Conservation (phyloP, 163 green algal species). For the Scenedesmus sp. region DNA sequence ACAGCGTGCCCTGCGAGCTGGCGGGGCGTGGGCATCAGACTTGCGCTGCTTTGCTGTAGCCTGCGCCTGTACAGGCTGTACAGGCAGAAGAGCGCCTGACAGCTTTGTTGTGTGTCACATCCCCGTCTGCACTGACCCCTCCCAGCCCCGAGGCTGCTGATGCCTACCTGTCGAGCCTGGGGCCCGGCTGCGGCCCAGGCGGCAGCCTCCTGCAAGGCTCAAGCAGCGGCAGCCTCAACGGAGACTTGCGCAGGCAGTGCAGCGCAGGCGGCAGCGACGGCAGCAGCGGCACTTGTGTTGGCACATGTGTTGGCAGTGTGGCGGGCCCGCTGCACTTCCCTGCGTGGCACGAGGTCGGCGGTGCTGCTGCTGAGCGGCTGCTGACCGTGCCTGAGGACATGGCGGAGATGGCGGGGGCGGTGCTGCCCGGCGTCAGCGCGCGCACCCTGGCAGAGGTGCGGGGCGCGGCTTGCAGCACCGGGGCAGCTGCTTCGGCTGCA, state of each 20-base stretch:
- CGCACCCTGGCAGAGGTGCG: constrained; percentile 14
- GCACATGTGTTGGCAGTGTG: not conserved
- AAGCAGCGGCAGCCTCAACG: not conserved
- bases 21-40: too few species aligned
- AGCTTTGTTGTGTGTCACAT: too few species aligned
- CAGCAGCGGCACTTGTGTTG: not conserved
- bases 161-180: not conserved
- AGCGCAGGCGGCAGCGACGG: not conserved
- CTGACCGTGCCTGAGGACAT: not conserved
- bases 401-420: not conserved
- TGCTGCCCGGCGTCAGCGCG: not conserved
- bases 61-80: too few species aligned
- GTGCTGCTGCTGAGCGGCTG: not conserved
- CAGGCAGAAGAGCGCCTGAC: too few species aligned
- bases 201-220: not conserved
- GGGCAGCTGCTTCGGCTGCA: not conserved
- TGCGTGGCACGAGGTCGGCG: not conserved
- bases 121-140: not conserved
- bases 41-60: too few species aligned
- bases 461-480: not conserved
- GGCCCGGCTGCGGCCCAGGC: not conserved
- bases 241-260: too few species aligned
- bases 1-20: too few species aligned
- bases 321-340: constrained; percentile 11
- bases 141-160: constrained; percentile 11